These are phyloP conservation scores for Rutstroemia sp. DNA, from an alignment of 2,329 filamentous ascomycete species.

Conservation along the genomic window DNA sequence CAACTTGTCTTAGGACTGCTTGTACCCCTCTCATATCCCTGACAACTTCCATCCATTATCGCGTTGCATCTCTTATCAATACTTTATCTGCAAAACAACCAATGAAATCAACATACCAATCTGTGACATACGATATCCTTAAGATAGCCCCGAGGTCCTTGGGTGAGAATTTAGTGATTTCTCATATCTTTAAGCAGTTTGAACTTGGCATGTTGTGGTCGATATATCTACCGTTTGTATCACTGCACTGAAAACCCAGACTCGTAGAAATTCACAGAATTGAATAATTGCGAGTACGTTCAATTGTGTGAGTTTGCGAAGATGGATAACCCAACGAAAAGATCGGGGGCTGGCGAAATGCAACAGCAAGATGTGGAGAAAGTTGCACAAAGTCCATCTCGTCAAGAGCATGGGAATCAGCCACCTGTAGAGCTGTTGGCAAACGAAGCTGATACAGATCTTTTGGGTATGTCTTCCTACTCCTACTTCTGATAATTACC, in stretches of 20 bases:
- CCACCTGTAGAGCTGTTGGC: constrained; percentile 19
- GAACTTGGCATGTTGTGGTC: no score
- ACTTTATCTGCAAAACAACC: not conserved
- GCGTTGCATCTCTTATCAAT: not conserved
- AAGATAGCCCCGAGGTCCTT: no score
- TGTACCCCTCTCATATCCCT: not conserved
- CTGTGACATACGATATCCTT: not conserved
- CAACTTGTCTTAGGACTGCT: not conserved
- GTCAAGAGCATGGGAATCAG: constrained; percentile 11
- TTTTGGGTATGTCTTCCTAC: constrained; percentile 6
- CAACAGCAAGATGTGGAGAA: constrained; percentile 20
- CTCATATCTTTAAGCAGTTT: no score
- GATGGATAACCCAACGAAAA: not conserved
- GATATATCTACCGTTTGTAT: no score
- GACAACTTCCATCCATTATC: not conserved
- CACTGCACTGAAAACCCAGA: no score
- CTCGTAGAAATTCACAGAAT: not conserved
- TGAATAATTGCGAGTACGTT: not conserved
- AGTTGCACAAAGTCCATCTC: constrained; percentile 9
- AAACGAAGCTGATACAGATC: constrained; percentile 28
- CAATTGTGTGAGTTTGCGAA: not conserved
- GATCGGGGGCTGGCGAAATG: constrained; percentile 1
- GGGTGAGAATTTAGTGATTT: no score
- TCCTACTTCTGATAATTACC: not conserved
- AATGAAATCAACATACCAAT: not conserved